Evolutionary conservation across 176 grass and related monocot genomes (phyloP).

Genomic region (Otatea glauca): DNA sequence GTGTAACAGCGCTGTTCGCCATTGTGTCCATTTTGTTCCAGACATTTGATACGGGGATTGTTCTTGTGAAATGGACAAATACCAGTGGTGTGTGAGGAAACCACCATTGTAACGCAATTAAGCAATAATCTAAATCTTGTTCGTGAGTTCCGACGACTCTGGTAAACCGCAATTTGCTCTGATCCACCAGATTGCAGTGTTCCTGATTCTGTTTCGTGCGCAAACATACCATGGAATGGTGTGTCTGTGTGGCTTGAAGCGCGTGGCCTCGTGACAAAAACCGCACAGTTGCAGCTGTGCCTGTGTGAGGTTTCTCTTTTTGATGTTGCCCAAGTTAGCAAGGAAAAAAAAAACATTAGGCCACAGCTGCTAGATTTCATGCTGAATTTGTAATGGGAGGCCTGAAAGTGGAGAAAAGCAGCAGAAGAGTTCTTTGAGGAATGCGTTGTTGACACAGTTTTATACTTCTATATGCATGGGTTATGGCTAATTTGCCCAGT

Average conservation of each 20-base stretch:
- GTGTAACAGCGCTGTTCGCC: neutral
- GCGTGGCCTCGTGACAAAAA: neutral
- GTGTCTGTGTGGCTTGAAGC: neutral
- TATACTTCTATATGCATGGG: too few relatives aligned
- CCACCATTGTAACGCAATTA: slow-evolving; percentile 1
- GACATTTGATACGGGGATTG: neutral
- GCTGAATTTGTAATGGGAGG: neutral
- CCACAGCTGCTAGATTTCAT: neutral
- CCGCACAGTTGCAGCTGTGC: neutral
- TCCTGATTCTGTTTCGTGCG: neutral
- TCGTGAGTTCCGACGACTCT: slow-evolving; percentile 3
- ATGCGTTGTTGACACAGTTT: too few relatives aligned
- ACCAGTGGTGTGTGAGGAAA: slow-evolving; percentile 28
- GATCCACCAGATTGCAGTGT: neutral
- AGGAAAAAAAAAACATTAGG: neutral
- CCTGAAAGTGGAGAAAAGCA: neutral
- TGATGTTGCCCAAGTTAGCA: neutral
- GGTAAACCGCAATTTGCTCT: neutral
- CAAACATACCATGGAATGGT: neutral
- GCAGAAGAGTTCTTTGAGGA: neutral
- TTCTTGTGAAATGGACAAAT: slow-evolving; percentile 1
- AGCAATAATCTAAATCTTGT: slow-evolving; percentile 37
- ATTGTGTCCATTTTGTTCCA: slow-evolving; percentile 27
- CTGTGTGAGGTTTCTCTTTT: neutral
- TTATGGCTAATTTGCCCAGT: too few relatives aligned